Evolutionary conservation across 1,284 basidiomycete species (phyloP), one percentile per base, ranked within the genome.

Genomic region (Hortiboletus rubellus): DNA sequence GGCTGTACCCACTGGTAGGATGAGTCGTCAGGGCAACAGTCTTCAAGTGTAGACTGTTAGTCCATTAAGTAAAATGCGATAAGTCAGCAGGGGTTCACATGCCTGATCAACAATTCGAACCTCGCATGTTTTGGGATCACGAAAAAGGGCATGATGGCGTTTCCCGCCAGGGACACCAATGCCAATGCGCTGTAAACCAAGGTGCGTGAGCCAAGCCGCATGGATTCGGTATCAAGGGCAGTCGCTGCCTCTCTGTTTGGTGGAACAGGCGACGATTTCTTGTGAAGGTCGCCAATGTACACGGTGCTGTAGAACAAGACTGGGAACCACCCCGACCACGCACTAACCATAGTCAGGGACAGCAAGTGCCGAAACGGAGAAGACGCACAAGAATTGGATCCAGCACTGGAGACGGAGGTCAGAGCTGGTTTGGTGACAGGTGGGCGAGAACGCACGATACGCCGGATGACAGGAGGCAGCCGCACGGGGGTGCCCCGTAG

Each of bases 261-360:
- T 9, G 77, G 67, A 1, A 73, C 58, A 27, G 76, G 72, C 6
- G 76, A 77, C 0, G 79, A 72, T 5, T 76, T 76, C 63, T 87
- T 89, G 78, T 96, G 86, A 14, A 96, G 82, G 66, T 96, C 94
- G 12, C 90, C 89, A 49, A 96, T 83, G 76, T 94, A 98, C 14
- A 92, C 77, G 1, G 89, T 89, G 0, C 87, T 89, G 76, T 94
- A 96, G 75, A 96, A 96, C 3, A 96, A 77, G 31, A 94, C 77
- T 0, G 94, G 94, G 65, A 94, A 96, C 94, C 94, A 96, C 4
- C 84, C 90, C 56, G 92, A 78, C 83, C 85, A 92, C 4, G 87
- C 82, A 60, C 90, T 92, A 58, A n/a, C 33, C 34, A 58, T 48
- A 6, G 47, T 67, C 30, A 62, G 51, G n/a, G 14, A 46, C 14